Evolutionary conservation across 495 filamentous ascomycete species (phyloP).

Genomic region (Cudoniella acicularis): DNA sequence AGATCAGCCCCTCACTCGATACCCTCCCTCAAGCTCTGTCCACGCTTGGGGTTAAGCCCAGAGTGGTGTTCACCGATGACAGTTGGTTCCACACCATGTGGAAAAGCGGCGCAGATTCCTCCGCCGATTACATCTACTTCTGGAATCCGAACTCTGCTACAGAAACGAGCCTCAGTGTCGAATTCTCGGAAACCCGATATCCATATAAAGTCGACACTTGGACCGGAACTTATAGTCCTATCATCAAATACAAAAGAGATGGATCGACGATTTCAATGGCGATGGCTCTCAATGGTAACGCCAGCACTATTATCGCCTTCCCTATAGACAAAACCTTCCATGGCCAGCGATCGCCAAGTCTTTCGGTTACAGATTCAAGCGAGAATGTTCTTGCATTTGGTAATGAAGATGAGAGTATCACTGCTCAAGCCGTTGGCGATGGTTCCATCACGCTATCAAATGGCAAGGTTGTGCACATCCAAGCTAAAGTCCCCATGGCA

Average conservation of each 20-base stretch:
- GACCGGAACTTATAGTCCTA: constrained; percentile 35
- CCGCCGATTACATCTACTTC: constrained; percentile 35
- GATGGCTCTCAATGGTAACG: constrained; percentile 32
- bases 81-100: constrained; percentile 35
- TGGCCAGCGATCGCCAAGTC: constrained; percentile 12
- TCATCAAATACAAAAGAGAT: constrained; percentile 29
- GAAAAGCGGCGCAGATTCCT: constrained; percentile 23
- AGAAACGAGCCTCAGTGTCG: constrained; percentile 22
- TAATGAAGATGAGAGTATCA: neutral
- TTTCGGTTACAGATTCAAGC: constrained; percentile 19
- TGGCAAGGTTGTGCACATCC: constrained; percentile 22
- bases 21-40: constrained; percentile 26
- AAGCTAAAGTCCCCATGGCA: constrained; percentile 3
- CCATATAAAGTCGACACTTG: constrained; percentile 40
- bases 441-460: constrained; percentile 26
- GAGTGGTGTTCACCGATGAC: constrained; percentile 25
- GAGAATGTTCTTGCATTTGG: constrained; percentile 21
- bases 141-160: constrained; percentile 30
- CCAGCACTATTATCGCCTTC: constrained; percentile 38
- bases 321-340: neutral
- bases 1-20: constrained; percentile 5
- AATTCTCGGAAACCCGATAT: constrained; percentile 22
- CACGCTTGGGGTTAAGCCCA: constrained; percentile 21
- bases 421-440: constrained; percentile 3
- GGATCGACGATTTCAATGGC: constrained; percentile 24